A percentile compares a stretch with the other conserved stretches of the same genome.
These are phyloP conservation scores for Colletotrichum sp. DNA, from an alignment of 2,329 filamentous ascomycete species.

Conservation along the genomic window DNA sequence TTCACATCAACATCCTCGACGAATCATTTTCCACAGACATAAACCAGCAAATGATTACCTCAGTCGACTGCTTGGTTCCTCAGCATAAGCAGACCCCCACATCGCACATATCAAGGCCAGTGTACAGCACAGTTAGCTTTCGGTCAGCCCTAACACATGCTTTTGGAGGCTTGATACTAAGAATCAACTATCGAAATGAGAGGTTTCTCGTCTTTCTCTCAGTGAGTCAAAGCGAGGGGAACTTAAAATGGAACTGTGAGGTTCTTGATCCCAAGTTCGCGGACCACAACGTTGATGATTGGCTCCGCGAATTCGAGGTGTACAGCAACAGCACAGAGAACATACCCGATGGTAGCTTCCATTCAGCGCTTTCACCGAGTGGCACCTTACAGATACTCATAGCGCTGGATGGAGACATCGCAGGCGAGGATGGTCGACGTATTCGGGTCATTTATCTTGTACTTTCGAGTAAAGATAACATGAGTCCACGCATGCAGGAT, in stretches of 20 bases:
- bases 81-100: slow-evolving; percentile 10
- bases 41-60: neutral
- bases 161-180: neutral
- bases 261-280: neutral
- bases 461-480: neutral
- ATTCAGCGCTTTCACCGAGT: neutral
- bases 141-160: neutral
- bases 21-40: neutral
- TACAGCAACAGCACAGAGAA: neutral
- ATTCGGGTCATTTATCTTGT: neutral
- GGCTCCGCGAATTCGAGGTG: neutral
- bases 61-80: slow-evolving; percentile 7
- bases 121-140: slow-evolving; percentile 11
- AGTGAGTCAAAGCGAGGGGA: neutral
- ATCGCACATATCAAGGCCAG: neutral
- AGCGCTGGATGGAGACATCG: neutral
- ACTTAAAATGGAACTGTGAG: neutral
- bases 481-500: neutral
- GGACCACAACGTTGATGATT: neutral
- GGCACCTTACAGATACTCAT: neutral
- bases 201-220: neutral
- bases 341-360: neutral
- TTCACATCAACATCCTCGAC: neutral
- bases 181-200: neutral
- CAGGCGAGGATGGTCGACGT: slow-evolving; percentile 19